phyloP scores from a whole-genome alignment of 2,329 filamentous ascomycete species.

The Zarea fungicola region DNA sequence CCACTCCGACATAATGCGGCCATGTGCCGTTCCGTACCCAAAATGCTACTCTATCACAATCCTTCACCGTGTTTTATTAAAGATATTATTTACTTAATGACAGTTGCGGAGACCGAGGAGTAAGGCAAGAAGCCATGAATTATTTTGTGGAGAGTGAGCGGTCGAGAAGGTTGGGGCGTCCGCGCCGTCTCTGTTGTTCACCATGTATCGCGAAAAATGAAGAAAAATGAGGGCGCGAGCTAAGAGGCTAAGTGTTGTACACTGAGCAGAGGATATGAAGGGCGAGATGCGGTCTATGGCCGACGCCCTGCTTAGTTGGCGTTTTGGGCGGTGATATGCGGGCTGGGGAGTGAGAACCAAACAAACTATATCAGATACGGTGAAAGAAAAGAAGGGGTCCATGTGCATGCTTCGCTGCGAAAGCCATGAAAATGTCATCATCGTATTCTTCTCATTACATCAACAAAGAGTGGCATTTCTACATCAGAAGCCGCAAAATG shows the following conservation, averaged over 20 bases:
- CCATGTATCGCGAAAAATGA: no score
- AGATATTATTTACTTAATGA: no score
- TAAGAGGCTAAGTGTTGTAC: neutral
- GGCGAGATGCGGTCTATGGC: neutral
- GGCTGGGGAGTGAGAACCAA: neutral
- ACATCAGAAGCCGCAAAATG: neutral
- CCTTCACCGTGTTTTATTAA: no score
- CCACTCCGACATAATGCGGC: neutral
- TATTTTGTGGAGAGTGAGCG: no score
- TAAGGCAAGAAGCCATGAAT: no score
- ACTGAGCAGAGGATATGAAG: neutral
- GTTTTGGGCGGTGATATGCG: neutral
- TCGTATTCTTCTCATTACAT: neutral
- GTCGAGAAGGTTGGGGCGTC: no score
- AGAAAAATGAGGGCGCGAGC: no score
- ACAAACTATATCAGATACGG: neutral
- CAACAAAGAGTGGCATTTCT: neutral
- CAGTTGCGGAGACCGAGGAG: no score
- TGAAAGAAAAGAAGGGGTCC: neutral
- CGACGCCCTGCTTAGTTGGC: neutral
- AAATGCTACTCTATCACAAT: no score
- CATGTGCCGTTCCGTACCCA: no score
- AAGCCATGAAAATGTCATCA: neutral
- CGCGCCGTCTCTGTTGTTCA: no score
- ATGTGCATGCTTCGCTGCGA: slow-evolving; percentile 7